phyloP scores from a whole-genome alignment of 2,329 filamentous ascomycete species.

The Beauveria brongniartii region DNA sequence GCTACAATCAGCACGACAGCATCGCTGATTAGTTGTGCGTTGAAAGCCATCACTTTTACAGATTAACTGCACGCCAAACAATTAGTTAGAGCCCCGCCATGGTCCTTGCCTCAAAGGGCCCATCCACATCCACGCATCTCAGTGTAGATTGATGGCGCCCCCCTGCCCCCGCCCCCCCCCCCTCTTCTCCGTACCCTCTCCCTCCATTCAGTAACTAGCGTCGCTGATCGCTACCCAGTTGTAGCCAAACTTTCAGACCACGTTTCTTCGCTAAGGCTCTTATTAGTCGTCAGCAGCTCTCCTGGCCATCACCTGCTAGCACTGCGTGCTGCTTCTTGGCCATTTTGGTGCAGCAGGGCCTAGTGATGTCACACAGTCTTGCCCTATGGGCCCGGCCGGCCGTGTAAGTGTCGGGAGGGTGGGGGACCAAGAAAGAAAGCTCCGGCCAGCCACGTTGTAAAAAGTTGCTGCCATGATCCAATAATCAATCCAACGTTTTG shows the following conservation, averaged over 20 bases:
- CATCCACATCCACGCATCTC: neutral
- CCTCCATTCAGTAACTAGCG: neutral
- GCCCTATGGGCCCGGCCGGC: neutral
- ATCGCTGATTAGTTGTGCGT: too few species aligned
- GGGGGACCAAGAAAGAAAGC: neutral
- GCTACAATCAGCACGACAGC: too few species aligned
- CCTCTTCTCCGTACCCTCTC: neutral
- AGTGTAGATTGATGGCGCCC: neutral
- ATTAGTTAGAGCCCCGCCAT: neutral
- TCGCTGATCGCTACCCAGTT: neutral
- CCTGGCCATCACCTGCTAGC: neutral
- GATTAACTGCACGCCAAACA: too few species aligned
- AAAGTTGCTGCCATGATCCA: neutral
- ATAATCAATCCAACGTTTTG: neutral
- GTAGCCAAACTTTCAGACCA: constrained; percentile 1
- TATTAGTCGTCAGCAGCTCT: constrained; percentile 4
- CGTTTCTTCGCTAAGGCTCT: neutral
- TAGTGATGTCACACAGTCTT: neutral
- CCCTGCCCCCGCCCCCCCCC: neutral
- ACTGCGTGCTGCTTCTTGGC: neutral
- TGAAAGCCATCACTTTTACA: too few species aligned
- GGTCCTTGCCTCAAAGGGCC: neutral
- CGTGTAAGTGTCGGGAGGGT: neutral
- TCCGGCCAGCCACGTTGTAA: neutral
- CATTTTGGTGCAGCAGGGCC: neutral